A percentile compares a stretch with the other conserved stretches of the same genome.
Evolutionary conservation across 1,284 basidiomycete genomes (phyloP).

Genomic region (Ganoderma lucidum): DNA sequence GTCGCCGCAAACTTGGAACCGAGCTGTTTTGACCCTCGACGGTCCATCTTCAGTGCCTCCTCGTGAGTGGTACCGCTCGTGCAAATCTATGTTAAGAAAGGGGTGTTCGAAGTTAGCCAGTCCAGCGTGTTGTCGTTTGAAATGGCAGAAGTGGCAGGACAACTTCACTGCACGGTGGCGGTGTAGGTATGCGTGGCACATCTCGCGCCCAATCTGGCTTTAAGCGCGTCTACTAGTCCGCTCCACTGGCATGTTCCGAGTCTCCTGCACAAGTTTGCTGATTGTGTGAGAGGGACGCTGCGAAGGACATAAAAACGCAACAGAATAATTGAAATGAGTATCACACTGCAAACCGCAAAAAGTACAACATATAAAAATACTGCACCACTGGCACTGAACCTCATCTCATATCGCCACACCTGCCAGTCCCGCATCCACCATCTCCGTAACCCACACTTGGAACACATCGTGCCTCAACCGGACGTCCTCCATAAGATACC

Average conservation of each 20-base stretch:
- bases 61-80: background rate
- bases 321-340: background rate
- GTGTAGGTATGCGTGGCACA: background rate
- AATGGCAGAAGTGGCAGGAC: background rate
- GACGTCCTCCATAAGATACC: conserved; percentile 69
- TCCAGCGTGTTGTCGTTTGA: background rate
- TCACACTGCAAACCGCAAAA: background rate
- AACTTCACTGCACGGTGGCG: background rate
- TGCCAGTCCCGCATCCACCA: conserved; percentile 67
- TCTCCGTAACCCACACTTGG: conserved; percentile 81
- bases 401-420: conserved; percentile 30
- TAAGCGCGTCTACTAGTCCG: background rate
- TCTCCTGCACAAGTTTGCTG: too few species aligned
- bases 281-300: too few species aligned
- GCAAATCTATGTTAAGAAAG: background rate
- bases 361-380: background rate
- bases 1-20: conserved; percentile 51
- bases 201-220: background rate
- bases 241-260: too few species aligned
- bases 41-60: conserved; percentile 19
- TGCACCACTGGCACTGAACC: background rate
- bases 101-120: background rate
- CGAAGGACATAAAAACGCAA: too few species aligned
- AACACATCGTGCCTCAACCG: conserved; percentile 73
- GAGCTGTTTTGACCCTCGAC: conserved; percentile 35